These are phyloP conservation scores for Pinus taeda DNA, from an alignment of 75 land plant genomes.

Conservation along the genomic window DNA sequence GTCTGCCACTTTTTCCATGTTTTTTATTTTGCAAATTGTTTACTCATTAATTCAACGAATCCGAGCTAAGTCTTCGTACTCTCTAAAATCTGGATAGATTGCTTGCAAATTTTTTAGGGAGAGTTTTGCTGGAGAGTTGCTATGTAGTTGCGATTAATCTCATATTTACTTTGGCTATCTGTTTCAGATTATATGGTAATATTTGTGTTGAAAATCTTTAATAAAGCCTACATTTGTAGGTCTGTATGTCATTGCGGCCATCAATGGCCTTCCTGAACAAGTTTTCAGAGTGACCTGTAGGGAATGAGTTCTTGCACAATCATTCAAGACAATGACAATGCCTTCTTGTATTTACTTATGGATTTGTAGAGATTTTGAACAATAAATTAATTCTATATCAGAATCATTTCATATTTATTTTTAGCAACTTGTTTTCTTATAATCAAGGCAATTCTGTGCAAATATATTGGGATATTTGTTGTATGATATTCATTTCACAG, in stretches of 20 bases:
- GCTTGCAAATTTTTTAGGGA: conserved; percentile 7
- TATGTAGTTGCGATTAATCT: neutral
- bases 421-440: neutral
- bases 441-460: neutral
- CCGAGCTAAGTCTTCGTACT: neutral
- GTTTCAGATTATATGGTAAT: neutral
- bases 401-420: neutral
- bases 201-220: neutral
- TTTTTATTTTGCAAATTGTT: neutral
- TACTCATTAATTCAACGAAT: neutral
- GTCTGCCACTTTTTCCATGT: neutral
- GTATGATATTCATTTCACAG: conserved; percentile 1
- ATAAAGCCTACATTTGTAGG: neutral
- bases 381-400: neutral
- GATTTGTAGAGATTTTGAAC: neutral
- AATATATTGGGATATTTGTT: neutral
- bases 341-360: conserved; percentile 1
- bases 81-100: conserved; percentile 1
- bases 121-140: conserved; percentile 3
- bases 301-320: conserved; percentile 2
- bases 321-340: neutral
- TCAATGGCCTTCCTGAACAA: neutral
- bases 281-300: neutral
- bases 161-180: neutral
- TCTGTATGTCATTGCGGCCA: neutral